These are phyloP conservation scores for Adansonia grandidieri DNA, from an alignment of 441 rosid genomes.

Conservation along the genomic window DNA sequence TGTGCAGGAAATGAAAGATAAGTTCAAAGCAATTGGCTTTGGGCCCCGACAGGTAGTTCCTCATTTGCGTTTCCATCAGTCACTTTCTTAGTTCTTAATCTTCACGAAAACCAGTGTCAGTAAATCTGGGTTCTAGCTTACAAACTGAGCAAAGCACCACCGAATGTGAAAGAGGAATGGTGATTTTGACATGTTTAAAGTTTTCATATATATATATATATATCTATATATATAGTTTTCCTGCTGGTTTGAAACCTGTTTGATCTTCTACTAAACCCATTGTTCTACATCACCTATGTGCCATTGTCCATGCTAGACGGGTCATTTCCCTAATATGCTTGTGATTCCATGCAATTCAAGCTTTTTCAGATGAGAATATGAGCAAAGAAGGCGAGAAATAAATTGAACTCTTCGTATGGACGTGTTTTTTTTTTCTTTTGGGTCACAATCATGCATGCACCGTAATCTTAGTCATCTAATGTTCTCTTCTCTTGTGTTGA, in stretches of 20 bases:
- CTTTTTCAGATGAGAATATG: background rate
- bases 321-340: background rate
- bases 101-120: background rate
- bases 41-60: slow-evolving; percentile 89
- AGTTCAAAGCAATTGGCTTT: slow-evolving; percentile 72
- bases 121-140: background rate
- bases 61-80: background rate
- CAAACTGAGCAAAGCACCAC: background rate
- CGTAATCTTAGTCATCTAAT: slow-evolving; percentile 17
- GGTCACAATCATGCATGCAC: slow-evolving; percentile 6
- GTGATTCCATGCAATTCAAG: background rate
- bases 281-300: background rate
- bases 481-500: slow-evolving; percentile 24
- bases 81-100: background rate
- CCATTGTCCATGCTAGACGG: background rate
- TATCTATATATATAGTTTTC: background rate
- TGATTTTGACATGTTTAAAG: background rate
- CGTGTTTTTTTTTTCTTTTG: background rate
- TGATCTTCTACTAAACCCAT: background rate
- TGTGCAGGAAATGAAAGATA: slow-evolving; percentile 88
- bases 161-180: background rate
- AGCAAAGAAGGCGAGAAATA: background rate
- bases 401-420: background rate
- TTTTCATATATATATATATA: background rate
- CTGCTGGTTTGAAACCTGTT: background rate